A percentile compares a stretch with the other conserved stretches of the same genome.
Conservation (phyloP, 169 alveolate species). For the Plasmodium gallinaceum region DNA sequence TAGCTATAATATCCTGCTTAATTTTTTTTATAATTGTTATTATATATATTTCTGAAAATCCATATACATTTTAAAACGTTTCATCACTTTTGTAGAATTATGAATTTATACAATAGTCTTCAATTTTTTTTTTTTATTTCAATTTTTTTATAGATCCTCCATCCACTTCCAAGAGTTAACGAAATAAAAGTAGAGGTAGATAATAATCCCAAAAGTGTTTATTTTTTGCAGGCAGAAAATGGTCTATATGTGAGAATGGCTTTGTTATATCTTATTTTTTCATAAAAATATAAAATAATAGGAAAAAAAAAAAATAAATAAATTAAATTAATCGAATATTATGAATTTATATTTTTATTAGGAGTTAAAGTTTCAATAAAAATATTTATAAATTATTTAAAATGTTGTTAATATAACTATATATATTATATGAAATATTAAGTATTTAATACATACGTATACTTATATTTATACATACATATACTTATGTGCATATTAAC, state of each 20-base stretch:
- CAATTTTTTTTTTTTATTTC: too few species aligned
- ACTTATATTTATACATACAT: too few species aligned
- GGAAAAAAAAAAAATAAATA: constrained; percentile 7
- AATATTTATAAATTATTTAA: background rate
- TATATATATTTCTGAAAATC: background rate
- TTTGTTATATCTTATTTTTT: constrained; percentile 82
- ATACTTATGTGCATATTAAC: too few species aligned
- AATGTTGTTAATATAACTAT: background rate
- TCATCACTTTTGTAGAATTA: too few species aligned
- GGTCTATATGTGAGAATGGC: constrained; percentile 91
- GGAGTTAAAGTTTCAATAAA: background rate
- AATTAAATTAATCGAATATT: background rate
- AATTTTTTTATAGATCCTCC: constrained; percentile 78
- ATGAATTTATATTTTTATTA: background rate
- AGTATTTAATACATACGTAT: too few species aligned
- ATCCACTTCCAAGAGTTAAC: constrained; percentile 89
- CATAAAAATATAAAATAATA: constrained; percentile 13
- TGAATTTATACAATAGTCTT: too few species aligned
- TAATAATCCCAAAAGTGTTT: constrained; percentile 80
- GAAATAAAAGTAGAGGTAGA: constrained; percentile 87
- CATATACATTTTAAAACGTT: too few species aligned
- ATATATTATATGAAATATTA: background rate
- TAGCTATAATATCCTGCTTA: background rate
- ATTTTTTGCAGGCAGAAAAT: constrained; percentile 89
- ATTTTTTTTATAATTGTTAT: background rate